phyloP scores from a whole-genome alignment of 2,329 filamentous ascomycete species.

The Fusarium pilosicola region DNA sequence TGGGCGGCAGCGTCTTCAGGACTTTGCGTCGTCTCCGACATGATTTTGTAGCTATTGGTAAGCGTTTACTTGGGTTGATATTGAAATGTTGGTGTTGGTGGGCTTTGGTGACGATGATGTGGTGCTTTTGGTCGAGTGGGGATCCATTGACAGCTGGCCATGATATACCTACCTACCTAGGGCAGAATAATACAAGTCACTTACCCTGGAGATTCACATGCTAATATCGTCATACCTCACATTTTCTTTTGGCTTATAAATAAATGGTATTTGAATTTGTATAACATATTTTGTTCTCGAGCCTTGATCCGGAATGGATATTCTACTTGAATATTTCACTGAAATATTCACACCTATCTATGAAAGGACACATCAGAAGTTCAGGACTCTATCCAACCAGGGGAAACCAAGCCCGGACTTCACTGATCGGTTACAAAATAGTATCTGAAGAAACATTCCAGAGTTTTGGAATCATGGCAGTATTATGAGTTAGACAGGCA shows the following conservation, averaged over 20 bases:
- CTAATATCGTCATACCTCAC: neutral
- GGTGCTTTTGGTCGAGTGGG: constrained; percentile 16
- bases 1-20: constrained; percentile 59
- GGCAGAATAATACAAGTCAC: neutral
- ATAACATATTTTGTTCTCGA: neutral
- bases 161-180: neutral
- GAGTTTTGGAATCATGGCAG: neutral
- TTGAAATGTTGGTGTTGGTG: neutral
- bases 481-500: neutral
- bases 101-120: constrained; percentile 19
- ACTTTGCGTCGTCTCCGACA: constrained; percentile 53
- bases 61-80: neutral
- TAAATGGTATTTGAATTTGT: neutral
- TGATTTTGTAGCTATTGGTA: constrained; percentile 30
- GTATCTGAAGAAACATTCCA: neutral
- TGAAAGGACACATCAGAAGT: neutral
- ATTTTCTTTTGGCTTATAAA: neutral
- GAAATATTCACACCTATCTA: no score
- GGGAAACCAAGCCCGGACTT: no score
- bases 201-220: constrained; percentile 17
- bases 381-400: neutral
- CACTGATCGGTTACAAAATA: neutral
- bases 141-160: constrained; percentile 21
- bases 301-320: no score
- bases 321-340: neutral